phyloP scores from a whole-genome alignment of 2,329 filamentous ascomycete species.

The Cercospora sp. region DNA sequence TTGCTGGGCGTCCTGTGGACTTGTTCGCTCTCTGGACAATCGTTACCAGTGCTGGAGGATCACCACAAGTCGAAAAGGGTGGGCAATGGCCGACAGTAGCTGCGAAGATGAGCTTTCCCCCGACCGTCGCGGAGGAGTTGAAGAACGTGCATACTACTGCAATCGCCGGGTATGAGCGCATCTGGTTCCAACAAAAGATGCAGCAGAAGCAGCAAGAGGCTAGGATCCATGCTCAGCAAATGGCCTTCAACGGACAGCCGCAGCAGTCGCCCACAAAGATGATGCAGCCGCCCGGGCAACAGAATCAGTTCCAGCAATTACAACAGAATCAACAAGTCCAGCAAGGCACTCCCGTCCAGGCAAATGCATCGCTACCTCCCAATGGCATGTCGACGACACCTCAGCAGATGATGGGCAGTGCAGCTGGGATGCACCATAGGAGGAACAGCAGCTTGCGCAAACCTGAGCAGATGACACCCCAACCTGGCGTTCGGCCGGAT shows the following conservation, averaged over 20 bases:
- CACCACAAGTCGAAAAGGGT: conserved; percentile 66
- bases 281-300: conserved; percentile 34
- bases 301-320: conserved; percentile 33
- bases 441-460: conserved; percentile 36
- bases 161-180: conserved; percentile 73
- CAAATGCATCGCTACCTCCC: conserved; percentile 50
- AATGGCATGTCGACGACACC: conserved; percentile 53
- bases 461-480: conserved; percentile 37
- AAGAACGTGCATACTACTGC: conserved; percentile 73
- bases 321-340: conserved; percentile 34
- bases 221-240: conserved; percentile 41
- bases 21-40: conserved; percentile 75
- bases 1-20: conserved; percentile 73
- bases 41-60: conserved; percentile 76
- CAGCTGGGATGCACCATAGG: conserved; percentile 40
- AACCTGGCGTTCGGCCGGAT: conserved; percentile 22
- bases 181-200: conserved; percentile 58
- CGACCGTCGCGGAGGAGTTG: conserved; percentile 68
- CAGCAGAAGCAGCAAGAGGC: conserved; percentile 42
- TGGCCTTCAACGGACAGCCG: conserved; percentile 41
- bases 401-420: conserved; percentile 41
- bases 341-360: conserved; percentile 47
- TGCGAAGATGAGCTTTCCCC: conserved; percentile 51
- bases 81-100: conserved; percentile 76
- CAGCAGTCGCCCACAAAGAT: conserved; percentile 40